phyloP scores from a whole-genome alignment of 441 rosid species.

The Arabidopsis lyrata region DNA sequence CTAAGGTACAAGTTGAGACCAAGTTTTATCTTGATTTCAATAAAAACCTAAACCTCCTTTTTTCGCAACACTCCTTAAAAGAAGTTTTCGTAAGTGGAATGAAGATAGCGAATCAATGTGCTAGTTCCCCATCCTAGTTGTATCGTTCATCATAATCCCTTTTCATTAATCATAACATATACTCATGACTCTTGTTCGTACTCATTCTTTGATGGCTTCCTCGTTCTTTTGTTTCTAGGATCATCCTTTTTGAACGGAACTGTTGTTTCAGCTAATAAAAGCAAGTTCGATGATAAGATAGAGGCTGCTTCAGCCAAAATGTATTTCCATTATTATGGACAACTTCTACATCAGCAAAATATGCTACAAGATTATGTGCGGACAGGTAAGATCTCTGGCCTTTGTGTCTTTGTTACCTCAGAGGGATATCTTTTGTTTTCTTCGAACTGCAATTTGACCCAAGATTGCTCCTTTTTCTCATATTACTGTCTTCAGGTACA shows the following conservation, averaged over 20 bases:
- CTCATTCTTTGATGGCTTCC: conserved; percentile 25
- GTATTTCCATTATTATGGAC: conserved; percentile 97
- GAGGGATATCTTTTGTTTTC: background rate
- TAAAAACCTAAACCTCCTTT: too few relatives aligned
- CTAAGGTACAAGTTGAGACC: too few relatives aligned
- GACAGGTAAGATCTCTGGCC: conserved; percentile 65
- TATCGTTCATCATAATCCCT: background rate
- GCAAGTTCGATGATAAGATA: conserved; percentile 90
- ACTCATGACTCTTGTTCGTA: conserved; percentile 26
- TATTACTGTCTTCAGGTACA: conserved; percentile 64
- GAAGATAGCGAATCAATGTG: too few relatives aligned
- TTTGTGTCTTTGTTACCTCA: conserved; percentile 32
- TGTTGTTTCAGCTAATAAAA: conserved; percentile 49
- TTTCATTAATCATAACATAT: background rate
- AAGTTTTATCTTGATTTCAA: too few relatives aligned
- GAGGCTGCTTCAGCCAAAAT: conserved; percentile 92
- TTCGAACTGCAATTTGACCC: background rate
- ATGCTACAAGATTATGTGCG: conserved; percentile 97
- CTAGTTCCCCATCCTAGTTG: background rate
- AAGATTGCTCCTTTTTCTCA: background rate
- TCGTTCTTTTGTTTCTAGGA: conserved; percentile 50
- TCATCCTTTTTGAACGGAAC: conserved; percentile 58
- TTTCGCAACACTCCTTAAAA: too few relatives aligned
- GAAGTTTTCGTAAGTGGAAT: too few relatives aligned
- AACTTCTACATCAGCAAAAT: conserved; percentile 92